Evolutionary conservation across 495 filamentous ascomycete species (phyloP).

Genomic region (Xylaria telfairii): DNA sequence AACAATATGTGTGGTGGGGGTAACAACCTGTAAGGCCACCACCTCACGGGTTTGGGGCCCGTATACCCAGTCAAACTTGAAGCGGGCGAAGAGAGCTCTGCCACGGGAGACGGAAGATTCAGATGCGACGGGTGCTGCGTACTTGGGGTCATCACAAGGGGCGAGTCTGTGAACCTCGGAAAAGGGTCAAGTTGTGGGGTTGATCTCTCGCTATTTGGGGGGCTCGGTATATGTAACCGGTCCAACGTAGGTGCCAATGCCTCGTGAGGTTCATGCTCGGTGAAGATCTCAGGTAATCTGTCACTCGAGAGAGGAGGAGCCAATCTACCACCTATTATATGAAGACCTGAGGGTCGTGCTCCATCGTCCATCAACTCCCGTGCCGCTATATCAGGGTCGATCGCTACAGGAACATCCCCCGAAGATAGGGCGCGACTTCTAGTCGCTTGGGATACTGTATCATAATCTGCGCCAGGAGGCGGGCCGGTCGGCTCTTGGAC

Average conservation of each 20-base stretch:
- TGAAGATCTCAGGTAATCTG: conserved; percentile 22
- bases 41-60: conserved; percentile 53
- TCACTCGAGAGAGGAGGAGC: conserved; percentile 38
- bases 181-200: conserved; percentile 51
- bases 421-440: conserved; percentile 38
- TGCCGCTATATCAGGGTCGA: conserved; percentile 32
- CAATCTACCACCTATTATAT: conserved; percentile 40
- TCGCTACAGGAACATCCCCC: conserved; percentile 26
- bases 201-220: conserved; percentile 59
- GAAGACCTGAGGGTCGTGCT: conserved; percentile 30
- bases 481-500: conserved; percentile 5
- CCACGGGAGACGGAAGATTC: conserved; percentile 36
- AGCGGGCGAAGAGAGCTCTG: conserved; percentile 38
- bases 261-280: conserved; percentile 27
- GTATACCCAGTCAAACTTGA: conserved; percentile 55
- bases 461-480: not conserved
- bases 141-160: conserved; percentile 51
- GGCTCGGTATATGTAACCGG: conserved; percentile 46
- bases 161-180: conserved; percentile 52
- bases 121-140: conserved; percentile 46
- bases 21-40: conserved; percentile 79
- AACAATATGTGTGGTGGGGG: conserved; percentile 72
- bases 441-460: conserved; percentile 18
- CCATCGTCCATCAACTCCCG: conserved; percentile 24
- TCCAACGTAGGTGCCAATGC: conserved; percentile 21